phyloP scores from a whole-genome alignment of 1,139 yeast genomes.

The Diutina siamensis region DNA sequence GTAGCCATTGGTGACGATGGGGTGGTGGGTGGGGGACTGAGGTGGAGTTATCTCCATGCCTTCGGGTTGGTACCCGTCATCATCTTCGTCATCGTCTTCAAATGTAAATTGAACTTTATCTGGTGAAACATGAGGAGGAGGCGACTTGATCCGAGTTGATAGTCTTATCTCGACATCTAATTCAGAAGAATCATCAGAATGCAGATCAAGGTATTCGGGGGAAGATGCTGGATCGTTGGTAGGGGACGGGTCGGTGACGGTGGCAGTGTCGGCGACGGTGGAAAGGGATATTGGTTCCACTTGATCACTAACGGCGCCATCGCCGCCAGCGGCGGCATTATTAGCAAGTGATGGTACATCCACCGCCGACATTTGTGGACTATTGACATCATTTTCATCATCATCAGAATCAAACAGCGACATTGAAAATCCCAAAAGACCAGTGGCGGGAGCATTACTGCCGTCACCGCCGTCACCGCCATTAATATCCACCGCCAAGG shows the following conservation, averaged over 20 bases:
- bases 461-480: background rate
- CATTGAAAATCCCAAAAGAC: slow-evolving; percentile 2
- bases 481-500: too few species aligned
- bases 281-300: too few species aligned
- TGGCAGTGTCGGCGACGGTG: background rate
- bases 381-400: slow-evolving; percentile 4
- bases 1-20: background rate
- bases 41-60: slow-evolving; percentile 4
- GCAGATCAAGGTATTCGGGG: too few species aligned
- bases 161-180: background rate
- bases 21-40: background rate
- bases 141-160: background rate
- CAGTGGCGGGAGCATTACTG: background rate
- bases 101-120: too few species aligned
- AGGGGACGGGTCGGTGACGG: background rate
- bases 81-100: slow-evolving; percentile 5
- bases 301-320: too few species aligned
- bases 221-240: too few species aligned
- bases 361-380: background rate
- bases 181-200: background rate
- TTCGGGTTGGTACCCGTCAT: slow-evolving; percentile 2
- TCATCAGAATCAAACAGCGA: slow-evolving; percentile 6
- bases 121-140: background rate
- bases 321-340: too few species aligned
- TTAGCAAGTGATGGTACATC: background rate